phyloP scores from a whole-genome alignment of 2,329 filamentous ascomycete species.

The Xylariaceae sp. region DNA sequence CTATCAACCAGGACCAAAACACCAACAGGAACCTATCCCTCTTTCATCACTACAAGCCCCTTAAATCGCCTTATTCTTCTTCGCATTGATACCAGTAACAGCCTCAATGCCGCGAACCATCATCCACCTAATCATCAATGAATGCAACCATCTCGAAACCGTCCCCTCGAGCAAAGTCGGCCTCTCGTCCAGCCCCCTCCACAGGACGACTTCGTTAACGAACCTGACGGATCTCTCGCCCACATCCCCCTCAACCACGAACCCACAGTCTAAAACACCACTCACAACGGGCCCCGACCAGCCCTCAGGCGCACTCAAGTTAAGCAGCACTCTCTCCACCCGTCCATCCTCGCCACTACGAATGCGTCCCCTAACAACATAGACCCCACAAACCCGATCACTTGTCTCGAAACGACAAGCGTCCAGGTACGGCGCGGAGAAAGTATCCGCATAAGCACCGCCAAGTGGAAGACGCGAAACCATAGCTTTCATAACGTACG shows the following conservation, averaged over 20 bases:
- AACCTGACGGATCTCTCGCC: constrained; percentile 37
- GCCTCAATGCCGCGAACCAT: constrained; percentile 26
- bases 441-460: constrained; percentile 7
- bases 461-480: constrained; percentile 12
- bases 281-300: constrained; percentile 23
- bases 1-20: background rate
- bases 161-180: constrained; percentile 24
- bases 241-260: constrained; percentile 35
- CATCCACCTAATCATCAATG: constrained; percentile 27
- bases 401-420: constrained; percentile 20
- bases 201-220: constrained; percentile 38
- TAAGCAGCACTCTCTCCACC: constrained; percentile 19
- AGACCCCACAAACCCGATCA: constrained; percentile 29
- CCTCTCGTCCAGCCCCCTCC: constrained; percentile 29
- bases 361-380: constrained; percentile 19
- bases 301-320: constrained; percentile 23
- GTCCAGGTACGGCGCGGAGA: constrained; percentile 17
- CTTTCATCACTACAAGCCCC: background rate
- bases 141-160: constrained; percentile 26
- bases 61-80: background rate
- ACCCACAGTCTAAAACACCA: constrained; percentile 23
- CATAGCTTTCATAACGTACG: constrained; percentile 20
- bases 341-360: background rate
- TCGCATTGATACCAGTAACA: constrained; percentile 14
- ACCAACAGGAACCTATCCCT: background rate